Conservation (phyloP, 2,329 filamentous ascomycete species). For the Aspergillus intermedius region DNA sequence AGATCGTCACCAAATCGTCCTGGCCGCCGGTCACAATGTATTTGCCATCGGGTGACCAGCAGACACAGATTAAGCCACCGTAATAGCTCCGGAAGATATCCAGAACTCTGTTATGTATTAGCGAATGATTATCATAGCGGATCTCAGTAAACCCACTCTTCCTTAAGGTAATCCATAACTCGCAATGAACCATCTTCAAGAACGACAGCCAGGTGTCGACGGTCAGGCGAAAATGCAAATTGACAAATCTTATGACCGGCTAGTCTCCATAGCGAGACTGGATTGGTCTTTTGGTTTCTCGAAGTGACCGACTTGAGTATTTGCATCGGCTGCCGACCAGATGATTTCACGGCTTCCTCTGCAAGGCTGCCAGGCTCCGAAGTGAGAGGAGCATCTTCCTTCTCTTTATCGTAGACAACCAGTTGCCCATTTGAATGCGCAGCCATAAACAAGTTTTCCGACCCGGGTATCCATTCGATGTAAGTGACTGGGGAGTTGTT, state of each 20-base stretch:
- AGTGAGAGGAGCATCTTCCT: conserved; percentile 75
- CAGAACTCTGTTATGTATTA: conserved; percentile 56
- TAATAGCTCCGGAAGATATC: conserved; percentile 89
- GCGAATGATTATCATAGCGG: background rate
- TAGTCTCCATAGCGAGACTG: conserved; percentile 85
- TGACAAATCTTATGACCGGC: conserved; percentile 86
- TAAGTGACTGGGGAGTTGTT: conserved; percentile 78
- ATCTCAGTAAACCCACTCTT: conserved; percentile 58
- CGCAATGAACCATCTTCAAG: conserved; percentile 85
- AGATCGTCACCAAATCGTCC: conserved; percentile 93
- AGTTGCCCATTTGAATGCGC: conserved; percentile 86
- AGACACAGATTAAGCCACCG: conserved; percentile 84
- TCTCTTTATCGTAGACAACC: conserved; percentile 95
- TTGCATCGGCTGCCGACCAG: conserved; percentile 46
- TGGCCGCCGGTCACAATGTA: conserved; percentile 94
- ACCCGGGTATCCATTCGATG: conserved; percentile 89
- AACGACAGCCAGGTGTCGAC: conserved; percentile 77
- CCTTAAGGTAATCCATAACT: conserved; percentile 85
- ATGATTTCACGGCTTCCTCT: conserved; percentile 21
- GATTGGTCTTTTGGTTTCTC: conserved; percentile 87
- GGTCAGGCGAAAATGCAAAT: conserved; percentile 87
- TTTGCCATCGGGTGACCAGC: conserved; percentile 95
- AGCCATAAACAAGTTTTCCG: conserved; percentile 86
- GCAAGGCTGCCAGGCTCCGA: conserved; percentile 49
- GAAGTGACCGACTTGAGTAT: conserved; percentile 90